Evolutionary conservation across 208 protist genomes (phyloP).

Genomic region (Acanthamoeba royreba): DNA sequence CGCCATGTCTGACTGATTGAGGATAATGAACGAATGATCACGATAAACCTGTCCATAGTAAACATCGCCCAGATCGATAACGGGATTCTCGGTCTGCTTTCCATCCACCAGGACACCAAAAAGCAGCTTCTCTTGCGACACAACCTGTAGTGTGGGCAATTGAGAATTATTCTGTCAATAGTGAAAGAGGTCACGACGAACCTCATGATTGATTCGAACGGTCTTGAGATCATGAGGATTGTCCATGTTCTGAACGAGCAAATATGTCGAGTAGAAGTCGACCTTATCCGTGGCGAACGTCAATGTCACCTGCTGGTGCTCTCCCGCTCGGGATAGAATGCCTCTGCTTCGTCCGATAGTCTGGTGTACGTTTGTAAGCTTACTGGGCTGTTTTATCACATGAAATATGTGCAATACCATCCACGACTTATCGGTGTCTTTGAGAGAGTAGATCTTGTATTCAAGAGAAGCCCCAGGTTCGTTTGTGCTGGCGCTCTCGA

Average conservation of each 20-base stretch:
- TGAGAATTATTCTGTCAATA: neutral
- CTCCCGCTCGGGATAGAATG: slow-evolving; percentile 51
- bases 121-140: slow-evolving; percentile 43
- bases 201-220: slow-evolving; percentile 55
- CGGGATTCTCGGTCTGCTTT: neutral
- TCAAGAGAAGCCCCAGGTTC: slow-evolving; percentile 23
- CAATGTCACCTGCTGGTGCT: slow-evolving; percentile 50
- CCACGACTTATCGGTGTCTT: slow-evolving; percentile 60
- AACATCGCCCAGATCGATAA: slow-evolving; percentile 61
- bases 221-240: slow-evolving; percentile 65
- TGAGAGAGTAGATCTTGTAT: slow-evolving; percentile 61
- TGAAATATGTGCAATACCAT: neutral
- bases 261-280: slow-evolving; percentile 66
- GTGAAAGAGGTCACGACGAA: neutral
- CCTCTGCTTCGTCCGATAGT: slow-evolving; percentile 54
- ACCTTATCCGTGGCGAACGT: slow-evolving; percentile 63
- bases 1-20: slow-evolving; percentile 62
- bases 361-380: neutral
- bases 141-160: neutral
- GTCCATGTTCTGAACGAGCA: slow-evolving; percentile 63
- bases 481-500: slow-evolving; percentile 41
- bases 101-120: slow-evolving; percentile 60
- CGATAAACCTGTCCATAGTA: slow-evolving; percentile 55
- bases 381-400: neutral
- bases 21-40: slow-evolving; percentile 63